Evolutionary conservation across 352 stramenopile species (phyloP).

Genomic region (Pythium phragmiticola): DNA sequence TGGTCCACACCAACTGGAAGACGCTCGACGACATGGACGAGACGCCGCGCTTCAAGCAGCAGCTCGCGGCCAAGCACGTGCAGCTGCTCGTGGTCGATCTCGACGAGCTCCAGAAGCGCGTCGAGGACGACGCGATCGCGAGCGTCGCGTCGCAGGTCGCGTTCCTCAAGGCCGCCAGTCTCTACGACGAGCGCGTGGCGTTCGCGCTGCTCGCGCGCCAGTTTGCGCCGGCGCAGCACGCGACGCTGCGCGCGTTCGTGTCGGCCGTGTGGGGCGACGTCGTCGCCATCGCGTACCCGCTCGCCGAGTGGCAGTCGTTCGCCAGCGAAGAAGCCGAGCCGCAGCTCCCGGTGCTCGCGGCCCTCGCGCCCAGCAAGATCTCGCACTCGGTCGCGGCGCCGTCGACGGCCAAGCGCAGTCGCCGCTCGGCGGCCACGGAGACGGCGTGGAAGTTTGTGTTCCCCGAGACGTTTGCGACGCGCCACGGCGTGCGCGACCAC

Average conservation of each 20-base stretch:
- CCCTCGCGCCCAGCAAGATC: slow-evolving; percentile 55
- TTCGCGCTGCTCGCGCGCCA: slow-evolving; percentile 49
- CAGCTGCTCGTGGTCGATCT: slow-evolving; percentile 55
- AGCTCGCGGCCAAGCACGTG: slow-evolving; percentile 49
- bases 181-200: slow-evolving; percentile 63
- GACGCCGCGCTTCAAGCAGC: slow-evolving; percentile 47
- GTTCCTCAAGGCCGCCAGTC: slow-evolving; percentile 56
- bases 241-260: slow-evolving; percentile 55
- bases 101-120: slow-evolving; percentile 46
- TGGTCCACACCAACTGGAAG: slow-evolving; percentile 64
- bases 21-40: slow-evolving; percentile 63
- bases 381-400: slow-evolving; percentile 33
- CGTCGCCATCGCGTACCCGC: slow-evolving; percentile 46
- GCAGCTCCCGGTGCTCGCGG: slow-evolving; percentile 28
- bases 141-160: slow-evolving; percentile 48
- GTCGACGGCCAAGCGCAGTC: slow-evolving; percentile 41
- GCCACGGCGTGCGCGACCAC: slow-evolving; percentile 59
- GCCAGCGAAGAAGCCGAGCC: slow-evolving; percentile 16
- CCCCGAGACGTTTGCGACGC: slow-evolving; percentile 46
- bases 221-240: slow-evolving; percentile 41
- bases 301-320: slow-evolving; percentile 41
- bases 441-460: slow-evolving; percentile 74
- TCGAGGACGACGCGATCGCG: slow-evolving; percentile 52
- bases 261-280: slow-evolving; percentile 61
- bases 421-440: slow-evolving; percentile 48